phyloP scores from a whole-genome alignment of 495 filamentous ascomycete species.

The Paragyromitra xinjiangensis region DNA sequence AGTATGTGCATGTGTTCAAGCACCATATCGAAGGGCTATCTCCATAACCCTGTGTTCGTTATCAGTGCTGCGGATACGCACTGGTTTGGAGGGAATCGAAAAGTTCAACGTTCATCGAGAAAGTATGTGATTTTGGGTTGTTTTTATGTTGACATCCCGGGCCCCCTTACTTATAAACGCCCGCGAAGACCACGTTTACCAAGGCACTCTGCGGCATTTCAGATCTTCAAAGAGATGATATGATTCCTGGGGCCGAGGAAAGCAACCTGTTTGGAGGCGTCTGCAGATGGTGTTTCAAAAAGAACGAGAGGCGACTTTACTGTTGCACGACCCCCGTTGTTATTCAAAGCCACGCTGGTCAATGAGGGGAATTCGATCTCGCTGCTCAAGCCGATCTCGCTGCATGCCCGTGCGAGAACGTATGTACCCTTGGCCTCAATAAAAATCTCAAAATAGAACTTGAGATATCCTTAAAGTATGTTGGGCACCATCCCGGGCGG shows the following conservation, averaged over 20 bases:
- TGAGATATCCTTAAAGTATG: constrained; percentile 27
- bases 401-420: constrained; percentile 9
- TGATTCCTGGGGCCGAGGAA: constrained; percentile 24
- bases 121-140: constrained; percentile 32
- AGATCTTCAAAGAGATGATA: not conserved
- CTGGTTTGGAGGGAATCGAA: constrained; percentile 33
- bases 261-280: constrained; percentile 7
- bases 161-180: constrained; percentile 20
- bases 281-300: constrained; percentile 41
- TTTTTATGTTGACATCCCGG: constrained; percentile 11
- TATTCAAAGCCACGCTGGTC: constrained; percentile 6
- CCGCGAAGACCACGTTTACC: constrained; percentile 23
- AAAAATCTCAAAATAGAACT: constrained; percentile 24
- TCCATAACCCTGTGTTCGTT: constrained; percentile 24
- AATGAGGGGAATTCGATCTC: constrained; percentile 36
- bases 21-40: constrained; percentile 19
- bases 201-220: not conserved
- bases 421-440: constrained; percentile 2
- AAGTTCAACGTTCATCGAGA: constrained; percentile 39
- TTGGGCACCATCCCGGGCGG: constrained; percentile 18
- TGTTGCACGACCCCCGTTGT: constrained; percentile 45
- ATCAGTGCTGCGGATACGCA: constrained; percentile 15
- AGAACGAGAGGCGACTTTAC: constrained; percentile 15
- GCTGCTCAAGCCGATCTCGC: constrained; percentile 38
- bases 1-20: constrained; percentile 22